These are phyloP conservation scores for Rhizopus delemar DNA, from an alignment of 371 early-diverging fungal genomes.

Conservation along the genomic window DNA sequence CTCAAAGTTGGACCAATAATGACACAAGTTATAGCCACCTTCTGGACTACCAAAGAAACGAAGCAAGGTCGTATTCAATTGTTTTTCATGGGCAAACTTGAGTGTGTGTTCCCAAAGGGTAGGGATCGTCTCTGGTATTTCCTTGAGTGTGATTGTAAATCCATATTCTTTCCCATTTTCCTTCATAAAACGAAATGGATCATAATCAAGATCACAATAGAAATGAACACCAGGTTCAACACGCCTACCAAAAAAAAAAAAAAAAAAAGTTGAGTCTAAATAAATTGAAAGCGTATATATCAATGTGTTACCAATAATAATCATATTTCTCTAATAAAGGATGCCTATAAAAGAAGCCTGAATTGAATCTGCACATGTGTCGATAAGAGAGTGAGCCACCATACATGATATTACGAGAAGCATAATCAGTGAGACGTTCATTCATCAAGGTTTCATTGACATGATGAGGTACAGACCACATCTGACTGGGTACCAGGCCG, in stretches of 20 bases:
- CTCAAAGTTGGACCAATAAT: slow-evolving; percentile 92
- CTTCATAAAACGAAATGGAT: slow-evolving; percentile 86
- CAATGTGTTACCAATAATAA: slow-evolving; percentile 82
- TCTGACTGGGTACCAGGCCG: slow-evolving; percentile 65
- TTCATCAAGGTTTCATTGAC: slow-evolving; percentile 65
- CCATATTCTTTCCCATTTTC: slow-evolving; percentile 79
- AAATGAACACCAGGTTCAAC: slow-evolving; percentile 93
- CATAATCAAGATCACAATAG: slow-evolving; percentile 86
- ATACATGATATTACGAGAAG: slow-evolving; percentile 71
- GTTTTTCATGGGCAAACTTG: slow-evolving; percentile 48
- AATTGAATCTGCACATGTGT: slow-evolving; percentile 64
- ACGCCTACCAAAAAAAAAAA: slow-evolving; percentile 77
- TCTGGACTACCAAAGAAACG: slow-evolving; percentile 47
- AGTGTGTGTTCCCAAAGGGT: slow-evolving; percentile 78
- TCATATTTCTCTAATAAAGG: slow-evolving; percentile 78
- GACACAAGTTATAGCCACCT: slow-evolving; percentile 66
- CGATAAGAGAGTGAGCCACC: slow-evolving; percentile 42
- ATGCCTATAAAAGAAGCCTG: slow-evolving; percentile 91
- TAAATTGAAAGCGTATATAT: too few relatives aligned
- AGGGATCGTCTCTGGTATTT: slow-evolving; percentile 82
- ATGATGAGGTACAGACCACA: slow-evolving; percentile 73
- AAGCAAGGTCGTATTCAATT: slow-evolving; percentile 36
- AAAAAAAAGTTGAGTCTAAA: not conserved
- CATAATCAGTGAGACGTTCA: slow-evolving; percentile 54
- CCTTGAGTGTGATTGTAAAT: slow-evolving; percentile 80